Evolutionary conservation across 768 basidiomycete genomes (phyloP).

Genomic region (Tricholoma furcatifolium): DNA sequence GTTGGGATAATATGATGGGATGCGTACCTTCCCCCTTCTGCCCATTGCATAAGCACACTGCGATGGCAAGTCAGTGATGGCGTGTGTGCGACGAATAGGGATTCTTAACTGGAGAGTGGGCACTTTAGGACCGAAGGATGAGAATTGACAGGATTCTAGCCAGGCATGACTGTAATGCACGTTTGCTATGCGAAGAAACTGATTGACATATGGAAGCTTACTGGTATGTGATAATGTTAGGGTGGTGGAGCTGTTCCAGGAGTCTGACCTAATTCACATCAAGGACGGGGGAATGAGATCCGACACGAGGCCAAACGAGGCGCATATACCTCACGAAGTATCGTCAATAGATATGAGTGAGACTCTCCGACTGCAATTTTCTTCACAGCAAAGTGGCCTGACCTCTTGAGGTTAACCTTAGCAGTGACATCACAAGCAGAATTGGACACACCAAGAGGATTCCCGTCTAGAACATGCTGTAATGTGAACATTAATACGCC

Average conservation of each 20-base stretch:
- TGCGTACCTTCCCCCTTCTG: constrained; percentile 72
- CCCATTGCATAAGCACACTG: constrained; percentile 92
- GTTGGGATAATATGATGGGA: not conserved
- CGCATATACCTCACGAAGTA: constrained; percentile 66
- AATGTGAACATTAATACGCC: not conserved
- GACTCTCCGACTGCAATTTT: constrained; percentile 95
- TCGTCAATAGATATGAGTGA: constrained; percentile 79
- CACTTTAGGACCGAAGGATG: constrained; percentile 83
- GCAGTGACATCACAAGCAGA: constrained; percentile 1
- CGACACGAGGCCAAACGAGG: not conserved
- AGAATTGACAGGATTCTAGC: constrained; percentile 86
- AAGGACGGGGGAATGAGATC: not conserved
- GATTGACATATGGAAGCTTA: constrained; percentile 20
- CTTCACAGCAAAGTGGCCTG: constrained; percentile 90
- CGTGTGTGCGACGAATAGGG: not conserved
- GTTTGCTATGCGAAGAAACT: constrained; percentile 1
- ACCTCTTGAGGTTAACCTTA: not conserved
- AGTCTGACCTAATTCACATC: constrained; percentile 60
- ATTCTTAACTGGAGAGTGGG: constrained; percentile 79
- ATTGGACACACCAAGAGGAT: constrained; percentile 61
- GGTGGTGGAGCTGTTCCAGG: constrained; percentile 83
- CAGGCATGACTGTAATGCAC: constrained; percentile 65
- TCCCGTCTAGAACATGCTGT: constrained; percentile 61
- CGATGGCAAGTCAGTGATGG: not conserved
- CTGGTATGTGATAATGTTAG: constrained; percentile 94